phyloP scores from a whole-genome alignment of 768 basidiomycete genomes.

The Serendipita indica region DNA sequence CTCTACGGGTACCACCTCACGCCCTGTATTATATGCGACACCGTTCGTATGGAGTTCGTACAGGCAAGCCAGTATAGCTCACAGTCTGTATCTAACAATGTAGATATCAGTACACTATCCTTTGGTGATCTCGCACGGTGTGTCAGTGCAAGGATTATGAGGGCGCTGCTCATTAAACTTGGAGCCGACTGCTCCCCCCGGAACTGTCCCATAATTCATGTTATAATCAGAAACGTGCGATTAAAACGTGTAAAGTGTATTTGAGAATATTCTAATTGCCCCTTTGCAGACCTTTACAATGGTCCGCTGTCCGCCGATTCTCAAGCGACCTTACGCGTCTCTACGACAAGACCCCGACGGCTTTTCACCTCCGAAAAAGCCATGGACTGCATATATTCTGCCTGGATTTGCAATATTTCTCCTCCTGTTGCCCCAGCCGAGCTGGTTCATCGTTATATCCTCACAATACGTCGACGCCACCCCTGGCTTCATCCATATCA shows the following conservation, averaged over 20 bases:
- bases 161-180: no score
- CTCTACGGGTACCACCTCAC: no score
- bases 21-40: no score
- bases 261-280: background rate
- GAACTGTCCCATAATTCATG: background rate
- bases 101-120: no score
- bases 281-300: background rate
- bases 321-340: background rate
- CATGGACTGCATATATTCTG: constrained; percentile 7
- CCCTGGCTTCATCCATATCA: constrained; percentile 30
- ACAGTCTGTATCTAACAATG: no score
- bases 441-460: constrained; percentile 49
- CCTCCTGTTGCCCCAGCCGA: constrained; percentile 61
- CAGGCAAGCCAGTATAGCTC: no score
- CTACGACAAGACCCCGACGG: background rate
- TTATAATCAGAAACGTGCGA: background rate
- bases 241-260: background rate
- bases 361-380: background rate
- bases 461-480: constrained; percentile 34
- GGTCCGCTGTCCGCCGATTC: constrained; percentile 7
- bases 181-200: no score
- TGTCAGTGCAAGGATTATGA: no score
- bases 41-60: no score
- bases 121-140: no score
- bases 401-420: constrained; percentile 31